phyloP scores from a whole-genome alignment of 1,284 basidiomycete genomes.

The Termitomyces sp. region DNA sequence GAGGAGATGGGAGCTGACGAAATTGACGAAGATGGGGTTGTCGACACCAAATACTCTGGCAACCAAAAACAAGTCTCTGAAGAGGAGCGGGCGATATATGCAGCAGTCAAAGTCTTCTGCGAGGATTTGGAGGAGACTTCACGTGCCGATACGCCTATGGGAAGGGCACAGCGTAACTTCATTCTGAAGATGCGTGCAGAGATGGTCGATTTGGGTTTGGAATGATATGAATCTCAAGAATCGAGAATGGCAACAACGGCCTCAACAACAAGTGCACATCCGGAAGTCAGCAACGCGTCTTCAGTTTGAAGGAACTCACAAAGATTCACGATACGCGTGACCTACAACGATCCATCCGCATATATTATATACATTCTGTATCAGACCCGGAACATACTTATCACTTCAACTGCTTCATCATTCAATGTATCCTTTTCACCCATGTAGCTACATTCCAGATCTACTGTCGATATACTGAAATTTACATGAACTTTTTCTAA shows the following conservation, averaged over 20 bases:
- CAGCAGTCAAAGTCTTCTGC: neutral
- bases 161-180: neutral
- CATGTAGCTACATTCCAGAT: neutral
- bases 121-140: constrained; percentile 5
- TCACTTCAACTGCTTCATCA: neutral
- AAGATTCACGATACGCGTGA: neutral
- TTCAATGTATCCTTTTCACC: neutral
- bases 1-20: neutral
- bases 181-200: constrained; percentile 1
- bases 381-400: neutral
- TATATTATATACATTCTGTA: neutral
- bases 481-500: too few relatives aligned
- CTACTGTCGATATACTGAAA: neutral
- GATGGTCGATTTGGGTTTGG: neutral
- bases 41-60: neutral
- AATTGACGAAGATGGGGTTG: neutral
- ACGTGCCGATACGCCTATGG: neutral
- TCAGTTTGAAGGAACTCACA: neutral
- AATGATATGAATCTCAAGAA: neutral
- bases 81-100: neutral
- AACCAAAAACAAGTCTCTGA: neutral
- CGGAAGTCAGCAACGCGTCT: neutral
- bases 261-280: neutral
- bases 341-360: neutral
- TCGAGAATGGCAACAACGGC: neutral